Evolutionary conservation across 805 yeast species (phyloP).

Genomic region (Ogataea glucozyma): DNA sequence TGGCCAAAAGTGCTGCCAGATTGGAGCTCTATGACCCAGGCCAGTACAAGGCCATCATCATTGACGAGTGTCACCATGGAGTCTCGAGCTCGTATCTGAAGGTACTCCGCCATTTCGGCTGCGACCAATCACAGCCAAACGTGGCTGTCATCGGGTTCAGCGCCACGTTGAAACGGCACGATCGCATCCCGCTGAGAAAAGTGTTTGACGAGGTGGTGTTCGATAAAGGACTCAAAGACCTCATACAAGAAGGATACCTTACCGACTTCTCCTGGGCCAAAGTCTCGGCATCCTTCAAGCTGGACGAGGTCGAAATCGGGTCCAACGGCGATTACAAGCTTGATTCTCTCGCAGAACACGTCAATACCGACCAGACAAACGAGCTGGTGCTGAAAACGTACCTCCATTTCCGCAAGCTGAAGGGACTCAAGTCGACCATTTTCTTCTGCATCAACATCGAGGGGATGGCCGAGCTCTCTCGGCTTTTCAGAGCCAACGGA

Average conservation of each 20-base stretch:
- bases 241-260: slow-evolving; percentile 70
- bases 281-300: slow-evolving; percentile 43
- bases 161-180: slow-evolving; percentile 84
- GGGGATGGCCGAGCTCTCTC: slow-evolving; percentile 60
- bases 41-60: slow-evolving; percentile 69
- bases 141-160: slow-evolving; percentile 79
- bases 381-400: slow-evolving; percentile 56
- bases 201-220: slow-evolving; percentile 75
- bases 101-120: slow-evolving; percentile 60
- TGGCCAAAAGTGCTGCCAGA: slow-evolving; percentile 46
- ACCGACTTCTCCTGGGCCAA: slow-evolving; percentile 67
- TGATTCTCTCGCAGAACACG: slow-evolving; percentile 49
- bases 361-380: slow-evolving; percentile 57
- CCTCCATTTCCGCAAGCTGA: slow-evolving; percentile 43
- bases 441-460: slow-evolving; percentile 75
- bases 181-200: slow-evolving; percentile 55
- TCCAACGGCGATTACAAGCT: slow-evolving; percentile 54
- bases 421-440: slow-evolving; percentile 58
- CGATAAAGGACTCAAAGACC: slow-evolving; percentile 60
- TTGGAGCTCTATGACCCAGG: slow-evolving; percentile 53
- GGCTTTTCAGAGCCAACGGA: slow-evolving; percentile 55
- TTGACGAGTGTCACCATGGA: slow-evolving; percentile 94
- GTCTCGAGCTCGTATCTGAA: slow-evolving; percentile 66
- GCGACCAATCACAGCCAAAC: slow-evolving; percentile 40
- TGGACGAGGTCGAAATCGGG: slow-evolving; percentile 26